Conservation (phyloP, 345 rosid genomes). For the Carallia brachiata region DNA sequence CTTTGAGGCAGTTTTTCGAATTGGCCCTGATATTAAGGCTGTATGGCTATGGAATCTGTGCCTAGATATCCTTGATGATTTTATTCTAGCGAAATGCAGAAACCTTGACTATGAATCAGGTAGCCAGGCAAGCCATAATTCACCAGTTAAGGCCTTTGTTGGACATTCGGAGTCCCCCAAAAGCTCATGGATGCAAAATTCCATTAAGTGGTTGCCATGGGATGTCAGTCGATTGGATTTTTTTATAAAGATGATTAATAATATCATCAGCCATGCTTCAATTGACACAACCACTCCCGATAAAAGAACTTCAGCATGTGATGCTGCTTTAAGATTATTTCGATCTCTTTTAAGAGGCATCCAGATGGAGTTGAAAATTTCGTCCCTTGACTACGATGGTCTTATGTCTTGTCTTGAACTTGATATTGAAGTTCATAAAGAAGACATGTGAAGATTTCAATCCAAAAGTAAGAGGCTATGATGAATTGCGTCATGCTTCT, state of each 20-base stretch:
- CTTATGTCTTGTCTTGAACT: slow-evolving; percentile 38
- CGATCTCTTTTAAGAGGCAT: slow-evolving; percentile 45
- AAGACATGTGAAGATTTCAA: slow-evolving; percentile 26
- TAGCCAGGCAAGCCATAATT: slow-evolving; percentile 18
- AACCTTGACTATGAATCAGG: slow-evolving; percentile 16
- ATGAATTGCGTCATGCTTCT: slow-evolving; percentile 13
- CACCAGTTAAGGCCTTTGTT: slow-evolving; percentile 14
- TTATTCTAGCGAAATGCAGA: slow-evolving; percentile 32
- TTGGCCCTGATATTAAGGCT: slow-evolving; percentile 30
- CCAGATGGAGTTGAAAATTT: slow-evolving; percentile 36
- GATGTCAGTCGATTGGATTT: slow-evolving; percentile 39
- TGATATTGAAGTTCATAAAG: slow-evolving; percentile 36
- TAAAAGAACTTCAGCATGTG: slow-evolving; percentile 29
- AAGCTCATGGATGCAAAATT: slow-evolving; percentile 29
- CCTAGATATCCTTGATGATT: slow-evolving; percentile 43
- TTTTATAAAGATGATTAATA: slow-evolving; percentile 28
- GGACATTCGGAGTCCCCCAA: slow-evolving; percentile 27
- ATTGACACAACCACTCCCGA: slow-evolving; percentile 18
- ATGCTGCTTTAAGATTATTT: slow-evolving; percentile 46
- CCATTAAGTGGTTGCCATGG: slow-evolving; percentile 56
- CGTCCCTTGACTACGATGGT: slow-evolving; percentile 31
- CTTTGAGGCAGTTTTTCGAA: slow-evolving; percentile 40
- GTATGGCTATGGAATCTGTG: slow-evolving; percentile 45
- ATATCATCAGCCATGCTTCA: slow-evolving; percentile 27
- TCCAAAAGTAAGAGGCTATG: slow-evolving; percentile 14